Percentiles rank a stretch among this genome's conserved stretches.
Conservation (phyloP, 768 basidiomycete species). For the Kwoniella mangroviensis region DNA sequence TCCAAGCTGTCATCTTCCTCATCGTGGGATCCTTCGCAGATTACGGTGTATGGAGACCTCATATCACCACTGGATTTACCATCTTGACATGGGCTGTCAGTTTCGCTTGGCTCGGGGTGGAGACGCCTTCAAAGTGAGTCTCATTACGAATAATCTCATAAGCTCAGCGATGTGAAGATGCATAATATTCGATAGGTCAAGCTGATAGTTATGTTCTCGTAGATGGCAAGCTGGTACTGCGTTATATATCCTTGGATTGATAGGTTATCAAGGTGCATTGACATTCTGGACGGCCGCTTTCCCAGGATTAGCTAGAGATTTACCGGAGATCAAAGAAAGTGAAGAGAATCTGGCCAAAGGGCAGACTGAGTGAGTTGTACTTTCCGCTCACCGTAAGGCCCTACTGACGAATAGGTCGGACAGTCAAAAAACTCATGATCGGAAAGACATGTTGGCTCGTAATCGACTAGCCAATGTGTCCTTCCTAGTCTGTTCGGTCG, state of each 20-base stretch:
- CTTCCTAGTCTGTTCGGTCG: conserved; percentile 70
- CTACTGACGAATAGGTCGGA: neutral
- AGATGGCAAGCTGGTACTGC: conserved; percentile 51
- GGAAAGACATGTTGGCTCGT: conserved; percentile 68
- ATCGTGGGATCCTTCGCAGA: conserved; percentile 78
- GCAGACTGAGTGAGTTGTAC: conserved; percentile 40
- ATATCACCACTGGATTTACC: conserved; percentile 77
- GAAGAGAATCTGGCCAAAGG: conserved; percentile 45
- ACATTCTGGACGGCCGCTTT: conserved; percentile 87
- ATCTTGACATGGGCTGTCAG: conserved; percentile 69
- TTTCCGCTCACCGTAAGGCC: neutral
- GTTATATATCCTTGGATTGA: conserved; percentile 61
- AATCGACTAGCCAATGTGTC: conserved; percentile 78
- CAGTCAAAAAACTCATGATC: conserved; percentile 46
- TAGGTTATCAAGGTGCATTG: conserved; percentile 74
- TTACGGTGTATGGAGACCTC: conserved; percentile 80
- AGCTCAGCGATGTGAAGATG: too few relatives aligned
- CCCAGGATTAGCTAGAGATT: conserved; percentile 72
- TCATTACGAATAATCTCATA: conserved; percentile 59
- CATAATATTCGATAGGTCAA: too few relatives aligned
- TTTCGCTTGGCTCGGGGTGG: conserved; percentile 77
- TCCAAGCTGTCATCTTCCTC: conserved; percentile 71
- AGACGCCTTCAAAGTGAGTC: conserved; percentile 40
- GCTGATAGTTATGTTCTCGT: conserved; percentile 42
- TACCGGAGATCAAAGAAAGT: conserved; percentile 67